A percentile compares a stretch with the other conserved stretches of the same genome.
Conservation (phyloP, 75 land plant genomes). For the Cupressus sempervirens region DNA sequence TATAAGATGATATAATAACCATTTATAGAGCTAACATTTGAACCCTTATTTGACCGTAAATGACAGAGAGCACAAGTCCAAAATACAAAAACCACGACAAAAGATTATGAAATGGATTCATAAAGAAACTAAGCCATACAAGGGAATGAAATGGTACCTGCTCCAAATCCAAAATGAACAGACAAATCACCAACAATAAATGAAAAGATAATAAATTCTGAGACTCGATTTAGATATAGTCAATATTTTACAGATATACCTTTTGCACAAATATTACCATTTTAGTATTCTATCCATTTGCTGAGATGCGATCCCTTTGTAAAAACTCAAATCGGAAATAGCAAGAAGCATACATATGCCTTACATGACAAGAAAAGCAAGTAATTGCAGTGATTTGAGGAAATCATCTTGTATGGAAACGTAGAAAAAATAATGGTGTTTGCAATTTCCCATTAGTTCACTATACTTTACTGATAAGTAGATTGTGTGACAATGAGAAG, state of each 20-base stretch:
- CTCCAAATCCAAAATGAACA: background rate
- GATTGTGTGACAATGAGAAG: background rate
- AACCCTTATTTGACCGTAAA: background rate
- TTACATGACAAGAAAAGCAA: background rate
- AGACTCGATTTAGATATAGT: background rate
- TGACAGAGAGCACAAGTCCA: background rate
- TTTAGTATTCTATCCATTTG: background rate
- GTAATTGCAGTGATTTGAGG: background rate
- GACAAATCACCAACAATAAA: background rate
- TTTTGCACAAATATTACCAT: background rate
- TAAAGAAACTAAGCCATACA: background rate
- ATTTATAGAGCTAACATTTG: background rate
- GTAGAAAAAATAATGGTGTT: background rate
- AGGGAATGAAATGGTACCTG: background rate
- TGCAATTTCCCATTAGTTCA: background rate
- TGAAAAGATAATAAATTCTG: background rate
- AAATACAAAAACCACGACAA: background rate
- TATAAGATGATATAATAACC: background rate
- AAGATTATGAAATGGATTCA: background rate
- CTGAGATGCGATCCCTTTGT: background rate
- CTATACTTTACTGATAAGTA: background rate
- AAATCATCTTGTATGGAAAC: background rate
- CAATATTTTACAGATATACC: background rate
- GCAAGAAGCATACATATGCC: background rate
- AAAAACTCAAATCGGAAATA: background rate